Evolutionary conservation across 805 yeast species (phyloP), one percentile per base, ranked within the genome.

Genomic region (Yarrowia osloensis): DNA sequence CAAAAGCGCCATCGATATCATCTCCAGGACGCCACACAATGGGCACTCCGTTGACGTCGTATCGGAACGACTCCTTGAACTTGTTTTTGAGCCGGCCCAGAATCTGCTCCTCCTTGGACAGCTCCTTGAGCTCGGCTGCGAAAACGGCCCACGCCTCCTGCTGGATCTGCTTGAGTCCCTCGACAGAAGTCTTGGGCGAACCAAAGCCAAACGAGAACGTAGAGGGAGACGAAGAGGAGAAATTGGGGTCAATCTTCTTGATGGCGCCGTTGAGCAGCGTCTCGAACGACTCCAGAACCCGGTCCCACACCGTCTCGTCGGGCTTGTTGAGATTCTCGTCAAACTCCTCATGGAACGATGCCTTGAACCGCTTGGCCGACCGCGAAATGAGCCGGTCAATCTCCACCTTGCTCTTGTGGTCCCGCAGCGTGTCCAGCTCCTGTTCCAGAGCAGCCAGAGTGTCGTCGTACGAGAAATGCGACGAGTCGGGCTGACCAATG

Each of bases 1-100:
- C 80, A 73, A 86, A 94, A 19, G 83, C 83, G 1, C 76, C 76
- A 67, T 92, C 96, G 68, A 95, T 84, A 71, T 93, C 96, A 47
- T 81, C 81, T 33, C 88, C 84, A 66, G 86, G 87, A 70, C 85
- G 86, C 90, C 96, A 94, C 35, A 93, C 80, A 42, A 86, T 83
- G 15, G 99, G 99, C 31, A 91, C 77, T 2, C 93, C 96, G 69
- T 87, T 83, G 39, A 84, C 87, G 75, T 92, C 97, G 75, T 89
- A 95, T 71, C 94, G 82, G 79, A 95, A 94, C 49, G 77, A 80
- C 67, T 87, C 90, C 72, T 94, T 98, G 78, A 95, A 94, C 68
- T 85, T 80, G 68, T 90, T 96, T 74, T 90, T 86, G 74, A 94
- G 77, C 28, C 91, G 81, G 65, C 81, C 79, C 1, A 88, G 80